Evolutionary conservation across 1,284 basidiomycete genomes (phyloP), one percentile per base, ranked within the genome.

Genomic region (Cutaneotrichosporon dermatis): DNA sequence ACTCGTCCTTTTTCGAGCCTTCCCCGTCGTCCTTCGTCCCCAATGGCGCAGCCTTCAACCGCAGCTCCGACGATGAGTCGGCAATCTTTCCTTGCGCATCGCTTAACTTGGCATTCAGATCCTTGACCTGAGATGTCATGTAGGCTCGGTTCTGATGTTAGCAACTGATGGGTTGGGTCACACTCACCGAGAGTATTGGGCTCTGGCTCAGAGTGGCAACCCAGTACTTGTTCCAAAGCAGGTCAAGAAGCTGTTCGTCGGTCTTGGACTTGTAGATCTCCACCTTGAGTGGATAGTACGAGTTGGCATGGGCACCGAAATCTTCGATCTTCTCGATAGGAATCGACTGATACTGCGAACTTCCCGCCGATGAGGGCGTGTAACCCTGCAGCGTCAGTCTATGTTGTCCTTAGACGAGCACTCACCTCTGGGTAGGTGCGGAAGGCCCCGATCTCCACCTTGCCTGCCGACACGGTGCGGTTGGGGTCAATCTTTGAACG

Each of bases 151-250:
- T 96, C 93, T 96, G 69, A 12, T 7, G 53, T 61, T 13, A 64
- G 49, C 37, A 2, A 12, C 12, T 13, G 39, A 8, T 6, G 6
- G 42, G 4, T 12, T 8, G 9, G 10, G 25, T 4, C 6, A 7
- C 2, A 80, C 89, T 55, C 58, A 94, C 93, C 45, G 91, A 91
- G 48, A 97, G 88, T 39, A 97, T 78, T 3, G 92, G 87, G 70
- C 89, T 92, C 72, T 93, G 90, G 70, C 89, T 90, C 39, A 99
- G 82, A 0, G 95, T 98, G 69, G 91, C 93, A 15, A 95, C 91
- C 95, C 95, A 99, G 71, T 99, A 99, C 80, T 98, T 98, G 81
- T 99, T 97, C 95, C 95, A 99, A 25, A 99, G 79, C 72, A 94
- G 79, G 37, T 89, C 89, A 36, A 99, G 82, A 11, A 99, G 79